Base-by-base conservation (phyloP, 2,329 filamentous ascomycete genomes). In the Herpomyces periplanetae region DNA sequence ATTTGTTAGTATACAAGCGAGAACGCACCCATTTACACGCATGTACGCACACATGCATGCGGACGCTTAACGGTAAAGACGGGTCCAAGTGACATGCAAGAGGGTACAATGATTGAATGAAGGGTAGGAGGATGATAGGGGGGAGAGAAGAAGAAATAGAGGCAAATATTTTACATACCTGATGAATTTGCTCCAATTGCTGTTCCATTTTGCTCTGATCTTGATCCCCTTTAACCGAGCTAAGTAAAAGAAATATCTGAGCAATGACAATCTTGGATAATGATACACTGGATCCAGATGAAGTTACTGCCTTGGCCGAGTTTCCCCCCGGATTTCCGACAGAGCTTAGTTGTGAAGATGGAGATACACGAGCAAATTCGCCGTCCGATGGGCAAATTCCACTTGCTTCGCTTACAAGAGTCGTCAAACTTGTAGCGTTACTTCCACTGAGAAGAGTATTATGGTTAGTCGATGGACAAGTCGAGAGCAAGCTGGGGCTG, bases 161-260 rank as follows among this genome's bases (percentile, higher is more conserved):
- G 15, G 13, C n/a, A 17, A 20, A 14, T 5, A 8, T n/a, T 13
- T 19, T 21, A 13, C 17, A 28, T 46, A 84, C 71, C 54, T 84
- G 85, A 39, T 60, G 59, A 33, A 96, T 62, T 45, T 85, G 73
- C 32, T 84, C 68, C 34, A 59, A 61, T 43, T 87, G 73, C 28
- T 60, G 49, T 39, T 85, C 69, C 63, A 68, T 87, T 65, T 84
- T 87, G 33, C 55, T 54, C 34, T 61, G 57, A 35, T 65, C 71
- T 43, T 71, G 71, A 38, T 85, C 75, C 44, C 88, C 71, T 39
- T 80, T 88, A 35, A 91, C 63, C 13, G 69, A 71, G 43, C 73
- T 80, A 28, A 96, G 51, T 22, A 96, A 54, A 27, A 96, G 58
- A 43, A 80, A 85, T 28, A 91, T 59, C 46, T 96, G 80, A 27